These are phyloP conservation scores for Osmanthus fragrans DNA, from an alignment of 257 asterid genomes.

Conservation along the genomic window DNA sequence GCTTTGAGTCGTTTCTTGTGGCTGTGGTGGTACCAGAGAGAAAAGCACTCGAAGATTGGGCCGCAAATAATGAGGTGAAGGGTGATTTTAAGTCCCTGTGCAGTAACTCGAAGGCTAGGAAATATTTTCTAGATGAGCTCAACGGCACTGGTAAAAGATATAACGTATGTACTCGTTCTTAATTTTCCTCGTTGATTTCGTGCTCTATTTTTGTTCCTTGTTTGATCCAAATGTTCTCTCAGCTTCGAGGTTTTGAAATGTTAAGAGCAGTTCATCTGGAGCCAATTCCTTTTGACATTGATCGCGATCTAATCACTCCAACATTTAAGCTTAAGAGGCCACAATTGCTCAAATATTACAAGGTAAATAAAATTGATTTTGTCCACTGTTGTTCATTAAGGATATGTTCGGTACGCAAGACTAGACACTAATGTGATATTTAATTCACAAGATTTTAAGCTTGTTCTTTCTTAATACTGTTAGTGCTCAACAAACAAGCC, in stretches of 20 bases:
- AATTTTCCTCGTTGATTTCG: slow-evolving; percentile 4
- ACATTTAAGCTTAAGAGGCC: slow-evolving; percentile 94
- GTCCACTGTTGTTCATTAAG: not conserved
- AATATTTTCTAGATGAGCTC: slow-evolving; percentile 71
- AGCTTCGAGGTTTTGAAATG: slow-evolving; percentile 94
- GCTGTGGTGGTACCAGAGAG: slow-evolving; percentile 87
- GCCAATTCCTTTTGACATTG: slow-evolving; percentile 73
- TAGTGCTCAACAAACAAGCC: not conserved
- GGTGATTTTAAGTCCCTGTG: slow-evolving; percentile 65
- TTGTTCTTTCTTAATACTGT: not conserved
- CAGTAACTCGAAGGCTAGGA: slow-evolving; percentile 50
- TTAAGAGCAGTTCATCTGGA: slow-evolving; percentile 70
- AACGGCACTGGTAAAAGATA: slow-evolving; percentile 67
- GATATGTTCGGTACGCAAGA: not conserved
- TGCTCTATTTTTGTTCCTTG: slow-evolving; percentile 3
- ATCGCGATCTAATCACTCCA: slow-evolving; percentile 78
- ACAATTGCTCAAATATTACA: slow-evolving; percentile 66
- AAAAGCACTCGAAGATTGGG: slow-evolving; percentile 84
- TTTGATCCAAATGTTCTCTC: slow-evolving; percentile 4
- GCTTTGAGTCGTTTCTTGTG: slow-evolving; percentile 87
- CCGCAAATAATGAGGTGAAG: slow-evolving; percentile 49
- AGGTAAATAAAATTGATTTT: slow-evolving; percentile 51
- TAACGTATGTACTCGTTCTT: slow-evolving; percentile 38
- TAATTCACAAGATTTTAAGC: not conserved
- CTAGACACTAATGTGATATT: too few species aligned